A percentile compares a stretch with the other conserved stretches of the same genome.
phyloP scores from a whole-genome alignment of 768 basidiomycete species.

The Ramaria sp. region DNA sequence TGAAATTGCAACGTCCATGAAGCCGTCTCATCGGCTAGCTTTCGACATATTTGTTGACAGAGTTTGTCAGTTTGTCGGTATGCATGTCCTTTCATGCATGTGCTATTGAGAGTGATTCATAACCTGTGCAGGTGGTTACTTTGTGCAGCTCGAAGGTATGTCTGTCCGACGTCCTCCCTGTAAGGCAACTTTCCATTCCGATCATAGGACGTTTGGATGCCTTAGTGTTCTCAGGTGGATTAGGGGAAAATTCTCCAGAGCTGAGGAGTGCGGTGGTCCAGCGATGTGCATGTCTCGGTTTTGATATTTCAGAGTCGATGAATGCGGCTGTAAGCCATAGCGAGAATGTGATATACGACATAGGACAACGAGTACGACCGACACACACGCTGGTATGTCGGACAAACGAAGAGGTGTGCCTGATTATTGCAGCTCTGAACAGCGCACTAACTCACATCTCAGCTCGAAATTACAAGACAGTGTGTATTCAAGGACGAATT shows the following conservation, averaged over 20 bases:
- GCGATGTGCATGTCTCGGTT: slow-evolving; percentile 51
- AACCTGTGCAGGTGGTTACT: not conserved
- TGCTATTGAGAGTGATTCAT: not conserved
- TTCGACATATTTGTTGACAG: slow-evolving; percentile 75
- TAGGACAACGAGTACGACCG: slow-evolving; percentile 22
- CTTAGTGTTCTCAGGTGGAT: slow-evolving; percentile 78
- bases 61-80: slow-evolving; percentile 58
- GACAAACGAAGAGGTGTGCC: slow-evolving; percentile 53
- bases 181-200: not conserved
- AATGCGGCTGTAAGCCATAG: slow-evolving; percentile 29
- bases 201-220: slow-evolving; percentile 56
- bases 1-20: slow-evolving; percentile 36
- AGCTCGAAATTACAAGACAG: slow-evolving; percentile 35
- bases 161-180: not conserved
- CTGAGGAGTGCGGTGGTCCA: slow-evolving; percentile 49
- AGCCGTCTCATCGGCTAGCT: slow-evolving; percentile 41
- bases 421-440: slow-evolving; percentile 13
- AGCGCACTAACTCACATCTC: slow-evolving; percentile 18
- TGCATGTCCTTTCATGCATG: slow-evolving; percentile 28
- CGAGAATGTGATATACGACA: slow-evolving; percentile 35
- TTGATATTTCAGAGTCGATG: slow-evolving; percentile 37
- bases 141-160: slow-evolving; percentile 8
- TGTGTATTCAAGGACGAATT: slow-evolving; percentile 21
- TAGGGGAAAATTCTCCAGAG: slow-evolving; percentile 64
- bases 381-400: slow-evolving; percentile 45